Evolutionary conservation across 768 basidiomycete genomes (phyloP).

Genomic region (Hygrophorus russula): DNA sequence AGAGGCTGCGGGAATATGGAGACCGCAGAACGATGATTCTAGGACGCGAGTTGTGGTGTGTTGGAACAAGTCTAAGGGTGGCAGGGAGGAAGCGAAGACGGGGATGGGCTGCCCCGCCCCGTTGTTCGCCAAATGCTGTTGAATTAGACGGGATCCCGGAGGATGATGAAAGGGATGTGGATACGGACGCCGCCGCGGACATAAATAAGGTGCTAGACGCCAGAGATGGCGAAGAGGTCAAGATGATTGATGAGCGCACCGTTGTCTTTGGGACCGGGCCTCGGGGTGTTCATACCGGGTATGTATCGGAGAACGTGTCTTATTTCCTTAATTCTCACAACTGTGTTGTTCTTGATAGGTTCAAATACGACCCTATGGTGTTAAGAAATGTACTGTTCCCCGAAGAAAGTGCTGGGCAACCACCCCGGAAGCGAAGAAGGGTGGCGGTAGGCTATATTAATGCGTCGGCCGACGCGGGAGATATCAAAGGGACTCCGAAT

Average conservation of each 20-base stretch:
- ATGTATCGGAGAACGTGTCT: slow-evolving; percentile 12
- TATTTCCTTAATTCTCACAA: neutral
- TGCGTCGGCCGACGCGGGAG: neutral
- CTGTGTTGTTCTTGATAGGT: slow-evolving; percentile 21
- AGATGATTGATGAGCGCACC: slow-evolving; percentile 34
- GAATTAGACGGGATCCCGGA: slow-evolving; percentile 28
- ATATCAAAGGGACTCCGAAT: neutral
- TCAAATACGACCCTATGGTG: slow-evolving; percentile 37
- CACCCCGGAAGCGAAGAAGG: slow-evolving; percentile 25
- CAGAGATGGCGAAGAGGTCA: slow-evolving; percentile 26
- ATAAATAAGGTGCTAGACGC: neutral
- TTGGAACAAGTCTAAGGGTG: slow-evolving; percentile 18
- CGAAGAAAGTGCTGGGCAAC: slow-evolving; percentile 13
- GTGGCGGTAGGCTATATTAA: slow-evolving; percentile 10
- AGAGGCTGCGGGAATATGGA: slow-evolving; percentile 57
- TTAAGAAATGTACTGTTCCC: slow-evolving; percentile 37
- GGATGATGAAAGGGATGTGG: slow-evolving; percentile 17
- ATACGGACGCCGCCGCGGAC: slow-evolving; percentile 7
- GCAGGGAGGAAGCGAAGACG: slow-evolving; percentile 33
- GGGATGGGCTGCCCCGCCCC: slow-evolving; percentile 15
- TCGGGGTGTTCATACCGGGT: slow-evolving; percentile 33
- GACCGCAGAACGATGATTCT: slow-evolving; percentile 44
- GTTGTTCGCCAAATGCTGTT: slow-evolving; percentile 23
- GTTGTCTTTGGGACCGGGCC: slow-evolving; percentile 35
- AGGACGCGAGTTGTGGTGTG: slow-evolving; percentile 18